Evolutionary conservation across 257 asterid genomes (phyloP).

Genomic region (Ajuga chamaepitys): DNA sequence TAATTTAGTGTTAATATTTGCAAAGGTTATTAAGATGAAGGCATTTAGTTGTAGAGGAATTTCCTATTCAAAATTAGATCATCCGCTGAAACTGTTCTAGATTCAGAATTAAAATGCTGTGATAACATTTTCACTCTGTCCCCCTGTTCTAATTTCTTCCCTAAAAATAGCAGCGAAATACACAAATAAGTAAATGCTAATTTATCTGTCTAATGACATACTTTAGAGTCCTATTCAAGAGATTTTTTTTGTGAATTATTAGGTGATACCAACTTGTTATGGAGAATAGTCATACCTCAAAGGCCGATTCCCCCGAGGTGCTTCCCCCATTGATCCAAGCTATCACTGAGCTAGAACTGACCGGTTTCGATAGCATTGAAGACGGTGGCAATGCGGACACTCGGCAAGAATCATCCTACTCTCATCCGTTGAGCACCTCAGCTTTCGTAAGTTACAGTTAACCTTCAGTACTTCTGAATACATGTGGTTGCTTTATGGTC

Average conservation of each 20-base stretch:
- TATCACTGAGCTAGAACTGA: slow-evolving; percentile 34
- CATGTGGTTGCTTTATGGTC: no score
- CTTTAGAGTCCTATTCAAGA: no score
- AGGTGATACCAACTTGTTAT: slow-evolving; percentile 14
- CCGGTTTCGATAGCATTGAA: slow-evolving; percentile 42
- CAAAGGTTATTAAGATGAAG: not conserved
- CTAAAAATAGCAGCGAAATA: no score
- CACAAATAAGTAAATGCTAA: no score
- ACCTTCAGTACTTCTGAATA: no score
- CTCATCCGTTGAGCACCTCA: slow-evolving; percentile 12
- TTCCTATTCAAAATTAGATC: not conserved
- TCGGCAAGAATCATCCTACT: not conserved
- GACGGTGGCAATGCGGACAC: not conserved
- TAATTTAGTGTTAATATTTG: not conserved
- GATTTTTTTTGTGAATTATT: not conserved
- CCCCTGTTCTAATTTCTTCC: no score
- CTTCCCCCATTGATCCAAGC: slow-evolving; percentile 47
- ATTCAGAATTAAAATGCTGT: no score
- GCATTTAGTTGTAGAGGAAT: not conserved
- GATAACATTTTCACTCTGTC: no score
- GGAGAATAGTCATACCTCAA: slow-evolving; percentile 21
- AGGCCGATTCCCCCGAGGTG: slow-evolving; percentile 14
- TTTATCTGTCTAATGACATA: no score
- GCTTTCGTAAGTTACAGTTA: slow-evolving; percentile 20
- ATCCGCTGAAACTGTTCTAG: not conserved